Evolutionary conservation across 352 stramenopile species (phyloP).

Genomic region (Pythium rishiriense): DNA sequence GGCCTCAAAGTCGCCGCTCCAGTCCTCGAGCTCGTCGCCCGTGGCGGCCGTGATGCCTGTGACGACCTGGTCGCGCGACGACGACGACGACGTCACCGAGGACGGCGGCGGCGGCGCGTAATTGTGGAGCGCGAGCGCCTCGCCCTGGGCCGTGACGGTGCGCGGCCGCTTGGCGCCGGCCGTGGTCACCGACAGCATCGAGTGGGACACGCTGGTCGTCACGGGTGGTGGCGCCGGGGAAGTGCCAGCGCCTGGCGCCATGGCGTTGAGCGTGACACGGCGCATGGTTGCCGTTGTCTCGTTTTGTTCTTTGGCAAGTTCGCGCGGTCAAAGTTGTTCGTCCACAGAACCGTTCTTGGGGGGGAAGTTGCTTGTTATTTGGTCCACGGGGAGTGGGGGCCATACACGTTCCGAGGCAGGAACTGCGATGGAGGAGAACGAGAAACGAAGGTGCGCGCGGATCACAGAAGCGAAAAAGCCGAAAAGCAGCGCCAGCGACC

Average conservation of each 20-base stretch:
- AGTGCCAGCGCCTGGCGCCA: not conserved
- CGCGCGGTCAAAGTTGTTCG: not conserved
- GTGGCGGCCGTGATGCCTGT: slow-evolving; percentile 65
- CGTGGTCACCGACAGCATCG: slow-evolving; percentile 13
- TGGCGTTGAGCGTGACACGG: slow-evolving; percentile 1
- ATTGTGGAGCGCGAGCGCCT: slow-evolving; percentile 21
- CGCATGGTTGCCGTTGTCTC: not conserved
- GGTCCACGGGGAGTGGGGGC: not conserved
- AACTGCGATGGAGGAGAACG: not conserved
- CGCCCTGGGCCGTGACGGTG: slow-evolving; percentile 28
- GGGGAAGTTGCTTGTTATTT: not conserved
- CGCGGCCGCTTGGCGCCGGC: slow-evolving; percentile 27
- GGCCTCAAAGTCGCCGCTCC: slow-evolving; percentile 57
- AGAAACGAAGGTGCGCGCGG: not conserved
- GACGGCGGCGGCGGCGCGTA: slow-evolving; percentile 1
- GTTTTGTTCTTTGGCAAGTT: not conserved
- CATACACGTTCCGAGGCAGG: slow-evolving; percentile 1
- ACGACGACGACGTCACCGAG: not conserved
- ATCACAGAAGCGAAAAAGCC: slow-evolving; percentile 2
- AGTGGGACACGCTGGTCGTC: slow-evolving; percentile 16
- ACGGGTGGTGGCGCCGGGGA: not conserved
- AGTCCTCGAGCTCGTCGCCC: slow-evolving; percentile 78
- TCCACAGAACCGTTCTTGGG: slow-evolving; percentile 4
- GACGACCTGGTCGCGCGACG: slow-evolving; percentile 56
- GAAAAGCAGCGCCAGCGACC: too few species aligned